Evolutionary conservation across 441 rosid species (phyloP).

Genomic region (Raphanus hybrid): DNA sequence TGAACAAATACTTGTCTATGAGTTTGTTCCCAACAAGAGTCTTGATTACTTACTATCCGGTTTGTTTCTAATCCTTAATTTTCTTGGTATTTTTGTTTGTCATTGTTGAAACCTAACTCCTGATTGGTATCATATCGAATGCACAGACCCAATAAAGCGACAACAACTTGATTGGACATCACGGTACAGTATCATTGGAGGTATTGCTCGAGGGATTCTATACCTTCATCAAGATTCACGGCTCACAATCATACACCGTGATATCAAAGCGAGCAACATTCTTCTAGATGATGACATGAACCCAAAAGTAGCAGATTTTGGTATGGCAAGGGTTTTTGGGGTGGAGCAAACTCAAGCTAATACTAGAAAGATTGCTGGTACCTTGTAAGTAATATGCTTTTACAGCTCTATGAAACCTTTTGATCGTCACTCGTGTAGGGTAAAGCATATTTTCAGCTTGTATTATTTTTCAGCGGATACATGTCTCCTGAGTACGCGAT

Average conservation of each 20-base stretch:
- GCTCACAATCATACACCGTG: conserved; percentile 43
- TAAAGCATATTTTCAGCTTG: neutral
- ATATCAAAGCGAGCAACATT: conserved; percentile 37
- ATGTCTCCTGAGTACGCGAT: conserved; percentile 37
- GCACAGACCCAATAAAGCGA: conserved; percentile 41
- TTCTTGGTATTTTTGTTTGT: conserved; percentile 1
- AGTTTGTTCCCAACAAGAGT: conserved; percentile 55
- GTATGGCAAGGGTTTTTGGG: conserved; percentile 44
- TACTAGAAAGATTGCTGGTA: conserved; percentile 53
- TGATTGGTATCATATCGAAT: neutral
- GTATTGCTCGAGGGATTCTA: conserved; percentile 58
- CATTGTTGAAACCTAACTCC: neutral
- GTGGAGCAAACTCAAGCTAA: conserved; percentile 36
- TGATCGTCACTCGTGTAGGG: neutral
- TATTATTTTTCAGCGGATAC: conserved; percentile 22
- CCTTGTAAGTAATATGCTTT: conserved; percentile 47
- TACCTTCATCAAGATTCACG: conserved; percentile 65
- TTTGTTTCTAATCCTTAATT: conserved; percentile 17
- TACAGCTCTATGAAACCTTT: neutral
- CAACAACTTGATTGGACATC: conserved; percentile 14
- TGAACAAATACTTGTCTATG: conserved; percentile 56
- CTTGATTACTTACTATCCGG: conserved; percentile 49
- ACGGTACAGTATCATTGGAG: conserved; percentile 46
- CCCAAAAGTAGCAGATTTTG: conserved; percentile 41
- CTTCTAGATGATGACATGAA: conserved; percentile 37